Conservation (phyloP, 805 yeast species). For the Zygotorulaspora florentina region DNA sequence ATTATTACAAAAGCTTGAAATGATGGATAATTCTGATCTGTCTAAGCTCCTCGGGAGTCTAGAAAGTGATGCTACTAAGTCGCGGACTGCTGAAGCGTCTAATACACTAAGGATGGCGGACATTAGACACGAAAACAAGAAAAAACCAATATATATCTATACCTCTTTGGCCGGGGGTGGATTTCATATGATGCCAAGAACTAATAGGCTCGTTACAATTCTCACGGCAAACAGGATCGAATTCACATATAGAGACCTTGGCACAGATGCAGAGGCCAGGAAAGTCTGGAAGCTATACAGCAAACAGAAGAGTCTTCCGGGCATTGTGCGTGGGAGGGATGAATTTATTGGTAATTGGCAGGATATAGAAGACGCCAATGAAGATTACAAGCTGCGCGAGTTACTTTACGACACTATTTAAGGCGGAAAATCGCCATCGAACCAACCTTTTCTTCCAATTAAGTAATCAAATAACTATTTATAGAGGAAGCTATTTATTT, state of each 20-base stretch:
- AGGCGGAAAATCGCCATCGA: conserved; percentile 20
- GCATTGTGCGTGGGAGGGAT: conserved; percentile 76
- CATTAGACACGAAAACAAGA: conserved; percentile 30
- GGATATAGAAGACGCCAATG: conserved; percentile 83
- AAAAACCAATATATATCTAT: conserved; percentile 67
- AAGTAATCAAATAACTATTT: too few species aligned
- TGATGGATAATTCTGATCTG: conserved; percentile 24
- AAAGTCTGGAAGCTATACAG: conserved; percentile 75
- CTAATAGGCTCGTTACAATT: conserved; percentile 71
- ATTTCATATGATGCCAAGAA: conserved; percentile 69
- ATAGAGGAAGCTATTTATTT: too few species aligned
- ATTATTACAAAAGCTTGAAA: conserved; percentile 26
- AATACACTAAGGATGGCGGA: conserved; percentile 15
- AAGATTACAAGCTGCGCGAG: conserved; percentile 61
- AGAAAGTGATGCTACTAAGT: conserved; percentile 5
- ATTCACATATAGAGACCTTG: conserved; percentile 70
- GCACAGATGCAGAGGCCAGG: conserved; percentile 84
- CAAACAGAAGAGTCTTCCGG: conserved; percentile 74
- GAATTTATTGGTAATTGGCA: conserved; percentile 82
- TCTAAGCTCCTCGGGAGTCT: conserved; percentile 16
- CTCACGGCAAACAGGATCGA: conserved; percentile 67
- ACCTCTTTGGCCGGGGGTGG: conserved; percentile 88
- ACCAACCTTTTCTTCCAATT: too few species aligned
- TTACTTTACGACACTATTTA: conserved; percentile 53
- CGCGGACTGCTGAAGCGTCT: neutral